Conservation (phyloP, 2,329 filamentous ascomycete genomes). For the Juglanconis oblonga region DNA sequence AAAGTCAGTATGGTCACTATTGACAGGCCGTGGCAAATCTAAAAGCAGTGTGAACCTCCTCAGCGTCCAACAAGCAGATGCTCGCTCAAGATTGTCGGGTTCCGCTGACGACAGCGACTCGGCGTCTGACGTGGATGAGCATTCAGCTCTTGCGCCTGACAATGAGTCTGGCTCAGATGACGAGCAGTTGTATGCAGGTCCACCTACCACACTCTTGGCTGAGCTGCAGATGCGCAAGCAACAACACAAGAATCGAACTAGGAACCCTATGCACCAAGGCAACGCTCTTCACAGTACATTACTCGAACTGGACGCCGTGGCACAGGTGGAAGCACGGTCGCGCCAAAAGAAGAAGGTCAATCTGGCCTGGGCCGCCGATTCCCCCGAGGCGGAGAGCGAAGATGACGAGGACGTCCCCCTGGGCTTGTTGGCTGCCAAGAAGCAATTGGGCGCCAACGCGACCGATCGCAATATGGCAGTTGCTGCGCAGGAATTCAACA, state of each 20-base stretch:
- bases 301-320: slow-evolving; percentile 85
- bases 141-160: slow-evolving; percentile 23
- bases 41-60: slow-evolving; percentile 19
- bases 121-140: slow-evolving; percentile 18
- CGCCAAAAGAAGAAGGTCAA: slow-evolving; percentile 75
- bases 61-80: slow-evolving; percentile 16
- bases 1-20: slow-evolving; percentile 20
- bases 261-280: slow-evolving; percentile 58
- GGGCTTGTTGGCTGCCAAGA: slow-evolving; percentile 70
- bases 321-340: slow-evolving; percentile 75
- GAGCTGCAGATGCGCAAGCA: slow-evolving; percentile 90
- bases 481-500: slow-evolving; percentile 53
- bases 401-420: slow-evolving; percentile 91
- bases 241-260: slow-evolving; percentile 77
- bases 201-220: slow-evolving; percentile 86
- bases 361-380: slow-evolving; percentile 71
- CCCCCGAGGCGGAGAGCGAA: slow-evolving; percentile 41
- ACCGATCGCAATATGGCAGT: slow-evolving; percentile 38
- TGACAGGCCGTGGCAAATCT: slow-evolving; percentile 22
- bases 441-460: slow-evolving; percentile 42
- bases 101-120: slow-evolving; percentile 14
- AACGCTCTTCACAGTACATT: slow-evolving; percentile 89
- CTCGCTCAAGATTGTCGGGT: slow-evolving; percentile 18
- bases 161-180: slow-evolving; percentile 40
- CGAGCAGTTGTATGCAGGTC: slow-evolving; percentile 58